Evolutionary conservation across 805 yeast species (phyloP).

Genomic region (Clavispora asparagi): DNA sequence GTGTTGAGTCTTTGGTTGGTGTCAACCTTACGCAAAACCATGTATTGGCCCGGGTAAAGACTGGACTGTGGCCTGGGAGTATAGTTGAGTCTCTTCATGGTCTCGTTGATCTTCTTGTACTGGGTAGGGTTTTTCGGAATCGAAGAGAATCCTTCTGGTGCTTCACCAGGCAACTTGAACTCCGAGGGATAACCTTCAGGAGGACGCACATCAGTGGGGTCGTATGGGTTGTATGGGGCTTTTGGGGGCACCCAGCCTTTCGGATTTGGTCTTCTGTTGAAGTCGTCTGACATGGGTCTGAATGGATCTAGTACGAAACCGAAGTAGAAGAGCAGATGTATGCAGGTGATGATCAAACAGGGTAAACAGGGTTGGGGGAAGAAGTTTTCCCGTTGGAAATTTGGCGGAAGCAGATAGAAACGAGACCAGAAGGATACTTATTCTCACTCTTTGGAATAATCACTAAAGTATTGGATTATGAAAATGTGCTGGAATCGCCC

Average conservation of each 20-base stretch:
- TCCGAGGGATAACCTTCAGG: constrained; percentile 85
- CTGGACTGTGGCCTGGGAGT: constrained; percentile 75
- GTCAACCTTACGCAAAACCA: constrained; percentile 58
- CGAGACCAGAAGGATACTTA: too few relatives aligned
- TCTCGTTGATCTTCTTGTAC: constrained; percentile 61
- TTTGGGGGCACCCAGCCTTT: constrained; percentile 76
- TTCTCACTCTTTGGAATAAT: too few relatives aligned
- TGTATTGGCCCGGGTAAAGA: constrained; percentile 73
- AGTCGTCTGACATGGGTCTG: constrained; percentile 15
- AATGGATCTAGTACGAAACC: not conserved
- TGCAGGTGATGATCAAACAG: not conserved
- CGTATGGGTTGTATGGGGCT: constrained; percentile 85
- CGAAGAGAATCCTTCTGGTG: constrained; percentile 48
- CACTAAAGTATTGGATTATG: not conserved
- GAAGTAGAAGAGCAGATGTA: not conserved
- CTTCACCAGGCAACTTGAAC: constrained; percentile 59
- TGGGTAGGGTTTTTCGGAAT: constrained; percentile 66
- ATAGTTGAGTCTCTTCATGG: constrained; percentile 69
- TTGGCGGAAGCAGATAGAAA: too few relatives aligned
- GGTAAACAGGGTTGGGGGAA: too few relatives aligned
- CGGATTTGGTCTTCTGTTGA: constrained; percentile 67
- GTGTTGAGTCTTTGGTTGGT: constrained; percentile 47
- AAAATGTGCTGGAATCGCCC: not conserved
- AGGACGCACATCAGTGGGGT: constrained; percentile 70
- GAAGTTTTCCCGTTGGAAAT: too few relatives aligned